Percentiles rank a stretch among this genome's conserved stretches.
These are phyloP conservation scores for Solanum pennellii DNA, from an alignment of 257 asterid species.

Conservation along the genomic window DNA sequence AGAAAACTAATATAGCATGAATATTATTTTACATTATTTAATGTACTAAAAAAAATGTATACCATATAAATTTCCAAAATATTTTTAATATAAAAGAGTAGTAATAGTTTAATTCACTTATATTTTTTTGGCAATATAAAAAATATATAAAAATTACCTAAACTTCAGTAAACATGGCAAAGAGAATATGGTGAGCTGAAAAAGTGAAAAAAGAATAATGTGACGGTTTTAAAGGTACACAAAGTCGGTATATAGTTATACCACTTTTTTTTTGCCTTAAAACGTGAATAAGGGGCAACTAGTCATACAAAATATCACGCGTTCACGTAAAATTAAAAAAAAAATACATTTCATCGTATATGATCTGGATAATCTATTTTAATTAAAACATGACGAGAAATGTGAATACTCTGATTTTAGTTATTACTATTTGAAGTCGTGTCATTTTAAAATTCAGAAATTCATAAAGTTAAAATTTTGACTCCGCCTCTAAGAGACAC, in stretches of 20 bases:
- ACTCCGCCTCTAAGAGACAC: accelerated
- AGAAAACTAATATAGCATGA: too few species aligned
- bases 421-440: background rate
- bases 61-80: background rate
- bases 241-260: background rate
- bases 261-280: background rate
- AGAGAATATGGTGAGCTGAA: background rate
- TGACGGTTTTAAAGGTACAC: background rate
- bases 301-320: background rate
- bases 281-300: background rate
- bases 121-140: background rate
- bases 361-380: accelerated
- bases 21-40: background rate
- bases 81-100: background rate
- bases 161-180: background rate
- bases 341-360: background rate
- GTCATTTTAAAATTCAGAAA: accelerated
- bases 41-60: background rate
- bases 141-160: background rate
- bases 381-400: accelerated
- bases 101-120: background rate
- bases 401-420: background rate
- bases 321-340: background rate
- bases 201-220: background rate
- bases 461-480: background rate